Base-by-base conservation (phyloP, 2,329 filamentous ascomycete genomes). In the Diaporthe destruens region DNA sequence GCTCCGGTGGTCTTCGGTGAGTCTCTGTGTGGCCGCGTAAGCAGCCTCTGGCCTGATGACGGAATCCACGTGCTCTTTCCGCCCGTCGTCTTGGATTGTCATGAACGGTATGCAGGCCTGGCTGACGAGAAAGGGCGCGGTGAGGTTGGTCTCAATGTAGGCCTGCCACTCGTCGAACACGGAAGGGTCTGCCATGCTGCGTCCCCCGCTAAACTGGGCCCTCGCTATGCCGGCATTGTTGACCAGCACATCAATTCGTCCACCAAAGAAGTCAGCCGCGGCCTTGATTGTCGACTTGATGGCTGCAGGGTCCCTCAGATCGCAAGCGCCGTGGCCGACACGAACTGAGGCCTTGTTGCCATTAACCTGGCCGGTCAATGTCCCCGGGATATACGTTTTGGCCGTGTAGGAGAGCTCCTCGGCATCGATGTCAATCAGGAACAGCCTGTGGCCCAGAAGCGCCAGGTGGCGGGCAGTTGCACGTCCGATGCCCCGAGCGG, bases 61-160 rank as follows among this genome's bases (percentile, higher is more conserved):
- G 16, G 71, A 68, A 11, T 74, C 66, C 20, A 72, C 75, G 8
- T 34, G 29, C 16, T 56, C 23, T 23, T 53, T 61, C 16, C 29
- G 29, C 36, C 67, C 63, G 7, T 54, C 39, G 29, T 69, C 71
- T 34, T 67, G 39, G 39, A 54, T 42, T 71, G 84, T 84, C 85
- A 87, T 86, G 76, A 82, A 85, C 0, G 84, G 83, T 14, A 86
- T 80, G 66, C 82, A 84, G 23, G 85, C 84, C 77, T 86, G 84
- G 25, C 80, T 83, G 76, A 85, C 81, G 14, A 81, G 83, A 73
- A 86, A 86, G 0, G 84, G 82, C 5, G 80, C 82, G 3, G 83
- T 87, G 14, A 87, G 81, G 71, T 86, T 87, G 36, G 83, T 86
- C 63, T 86, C 84, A 12, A 87, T 80, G 69, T 81, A 81, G 20